A percentile compares a stretch with the other conserved stretches of the same genome.
phyloP scores from a whole-genome alignment of 2,329 filamentous ascomycete species.

The Alternaria atra region DNA sequence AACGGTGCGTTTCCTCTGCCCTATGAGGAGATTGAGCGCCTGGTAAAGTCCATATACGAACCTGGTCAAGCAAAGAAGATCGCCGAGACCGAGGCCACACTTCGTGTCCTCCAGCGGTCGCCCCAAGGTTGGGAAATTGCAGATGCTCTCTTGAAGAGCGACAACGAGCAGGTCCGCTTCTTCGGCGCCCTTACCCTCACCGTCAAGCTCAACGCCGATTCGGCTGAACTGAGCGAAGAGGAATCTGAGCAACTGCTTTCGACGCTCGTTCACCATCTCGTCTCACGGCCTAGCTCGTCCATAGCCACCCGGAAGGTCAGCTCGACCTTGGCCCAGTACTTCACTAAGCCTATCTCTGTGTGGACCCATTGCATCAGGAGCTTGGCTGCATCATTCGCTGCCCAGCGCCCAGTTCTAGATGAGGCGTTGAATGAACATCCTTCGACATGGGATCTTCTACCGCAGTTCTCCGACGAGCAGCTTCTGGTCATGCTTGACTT shows the following conservation, averaged over 20 bases:
- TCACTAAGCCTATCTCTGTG: constrained; percentile 72
- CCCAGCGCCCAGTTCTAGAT: constrained; percentile 58
- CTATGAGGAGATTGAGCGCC: constrained; percentile 51
- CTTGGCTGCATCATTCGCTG: constrained; percentile 67
- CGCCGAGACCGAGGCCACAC: constrained; percentile 71
- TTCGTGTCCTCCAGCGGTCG: constrained; percentile 82
- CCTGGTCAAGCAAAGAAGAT: constrained; percentile 58
- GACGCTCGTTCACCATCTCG: constrained; percentile 49
- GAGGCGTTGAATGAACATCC: constrained; percentile 57
- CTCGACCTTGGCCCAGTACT: constrained; percentile 79
- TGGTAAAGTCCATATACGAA: constrained; percentile 63
- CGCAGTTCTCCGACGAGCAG: constrained; percentile 60
- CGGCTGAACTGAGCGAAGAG: constrained; percentile 55
- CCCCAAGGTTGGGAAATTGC: constrained; percentile 86
- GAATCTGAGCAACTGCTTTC: constrained; percentile 47
- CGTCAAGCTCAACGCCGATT: constrained; percentile 93
- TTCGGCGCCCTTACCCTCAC: constrained; percentile 93
- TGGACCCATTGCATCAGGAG: constrained; percentile 74
- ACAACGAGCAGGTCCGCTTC: constrained; percentile 82
- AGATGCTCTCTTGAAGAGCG: constrained; percentile 73
- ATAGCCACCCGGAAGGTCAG: constrained; percentile 78
- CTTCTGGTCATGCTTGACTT: constrained; percentile 72
- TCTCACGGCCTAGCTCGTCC: constrained; percentile 54
- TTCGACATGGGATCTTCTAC: constrained; percentile 57
- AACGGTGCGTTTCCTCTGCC: constrained; percentile 35